Percentiles rank a stretch among this genome's conserved stretches.
Evolutionary conservation across 345 rosid genomes (phyloP).

Genomic region (Bruguiera parviflora): DNA sequence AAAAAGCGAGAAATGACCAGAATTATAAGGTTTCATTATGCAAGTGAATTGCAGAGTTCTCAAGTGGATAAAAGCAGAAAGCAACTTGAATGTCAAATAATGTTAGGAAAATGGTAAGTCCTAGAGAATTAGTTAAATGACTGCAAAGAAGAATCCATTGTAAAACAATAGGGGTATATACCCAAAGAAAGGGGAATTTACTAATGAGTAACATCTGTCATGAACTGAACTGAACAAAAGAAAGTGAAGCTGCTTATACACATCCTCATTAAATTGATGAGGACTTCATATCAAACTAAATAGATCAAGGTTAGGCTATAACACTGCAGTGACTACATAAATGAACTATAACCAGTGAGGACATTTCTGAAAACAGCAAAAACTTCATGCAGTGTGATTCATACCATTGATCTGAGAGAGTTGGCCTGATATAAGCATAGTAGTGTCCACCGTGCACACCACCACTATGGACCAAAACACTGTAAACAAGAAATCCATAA

Average conservation of each 20-base stretch:
- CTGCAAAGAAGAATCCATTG: background rate
- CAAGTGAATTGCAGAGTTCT: background rate
- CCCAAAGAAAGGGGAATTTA: too few relatives aligned
- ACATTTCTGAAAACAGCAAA: background rate
- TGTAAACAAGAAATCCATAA: constrained; percentile 26
- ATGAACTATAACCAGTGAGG: background rate
- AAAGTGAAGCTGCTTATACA: background rate
- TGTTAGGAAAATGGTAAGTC: background rate
- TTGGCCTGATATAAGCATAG: constrained; percentile 94
- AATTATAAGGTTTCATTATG: background rate
- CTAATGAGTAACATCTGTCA: too few relatives aligned
- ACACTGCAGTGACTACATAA: background rate
- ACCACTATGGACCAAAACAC: constrained; percentile 97
- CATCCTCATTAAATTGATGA: background rate
- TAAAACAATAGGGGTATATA: background rate
- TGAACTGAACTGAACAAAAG: background rate
- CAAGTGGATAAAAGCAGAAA: background rate
- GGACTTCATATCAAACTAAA: background rate
- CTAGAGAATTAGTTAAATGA: background rate
- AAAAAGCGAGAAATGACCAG: background rate
- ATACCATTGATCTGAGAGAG: constrained; percentile 95
- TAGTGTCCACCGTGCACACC: constrained; percentile 99
- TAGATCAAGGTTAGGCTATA: background rate
- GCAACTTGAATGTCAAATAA: background rate
- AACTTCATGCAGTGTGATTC: constrained; percentile 9